phyloP scores from a whole-genome alignment of 495 filamentous ascomycete species.

The Neurospora sp. region DNA sequence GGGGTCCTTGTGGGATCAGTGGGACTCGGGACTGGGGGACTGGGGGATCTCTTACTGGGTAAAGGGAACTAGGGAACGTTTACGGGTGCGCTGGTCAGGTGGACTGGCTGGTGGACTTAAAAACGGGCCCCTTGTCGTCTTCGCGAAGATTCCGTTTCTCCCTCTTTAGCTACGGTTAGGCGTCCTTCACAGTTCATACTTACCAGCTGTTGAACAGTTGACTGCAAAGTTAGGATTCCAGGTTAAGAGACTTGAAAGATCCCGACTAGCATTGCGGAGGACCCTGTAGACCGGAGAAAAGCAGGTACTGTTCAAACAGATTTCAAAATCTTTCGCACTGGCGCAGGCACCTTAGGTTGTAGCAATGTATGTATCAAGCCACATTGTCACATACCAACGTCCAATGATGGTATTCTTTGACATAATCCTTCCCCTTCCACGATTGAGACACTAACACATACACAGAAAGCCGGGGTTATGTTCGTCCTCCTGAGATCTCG shows the following conservation, averaged over 20 bases:
- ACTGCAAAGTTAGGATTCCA: not conserved
- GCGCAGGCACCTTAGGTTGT: not conserved
- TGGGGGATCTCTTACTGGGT: not conserved
- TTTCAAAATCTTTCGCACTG: not conserved
- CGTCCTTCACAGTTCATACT: not conserved
- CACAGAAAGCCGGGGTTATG: not conserved
- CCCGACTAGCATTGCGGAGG: not conserved
- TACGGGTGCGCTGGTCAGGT: not conserved
- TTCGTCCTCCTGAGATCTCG: not conserved
- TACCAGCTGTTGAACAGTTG: not conserved
- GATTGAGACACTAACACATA: not conserved
- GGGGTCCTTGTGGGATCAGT: not conserved
- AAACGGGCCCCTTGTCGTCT: not conserved
- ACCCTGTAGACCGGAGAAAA: not conserved
- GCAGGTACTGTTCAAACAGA: not conserved
- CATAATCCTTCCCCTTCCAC: not conserved
- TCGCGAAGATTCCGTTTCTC: not conserved
- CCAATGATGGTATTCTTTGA: not conserved
- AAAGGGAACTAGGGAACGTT: not conserved
- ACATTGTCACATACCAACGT: not conserved
- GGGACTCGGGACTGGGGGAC: not conserved
- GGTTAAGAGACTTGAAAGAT: not conserved
- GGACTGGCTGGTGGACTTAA: not conserved
- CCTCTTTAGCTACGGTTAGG: not conserved
- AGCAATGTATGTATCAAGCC: not conserved